Percentiles rank a stretch among this genome's conserved stretches.
Conservation (phyloP, 768 basidiomycete species). For the Tephrocybe sp. region DNA sequence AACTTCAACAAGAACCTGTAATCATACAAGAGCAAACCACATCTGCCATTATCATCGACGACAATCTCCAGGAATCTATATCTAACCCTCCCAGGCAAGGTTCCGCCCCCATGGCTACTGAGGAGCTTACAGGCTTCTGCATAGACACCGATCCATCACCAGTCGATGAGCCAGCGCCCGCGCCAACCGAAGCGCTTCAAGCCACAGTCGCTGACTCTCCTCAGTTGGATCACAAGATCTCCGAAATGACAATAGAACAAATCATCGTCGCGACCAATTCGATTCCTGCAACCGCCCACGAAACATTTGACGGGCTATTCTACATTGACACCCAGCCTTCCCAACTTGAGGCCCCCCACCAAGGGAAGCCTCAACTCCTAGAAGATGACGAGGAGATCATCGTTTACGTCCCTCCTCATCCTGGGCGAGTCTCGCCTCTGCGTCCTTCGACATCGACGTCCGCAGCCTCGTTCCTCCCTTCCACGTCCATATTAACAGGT, state of each 20-base stretch:
- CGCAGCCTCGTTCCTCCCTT: constrained; percentile 10
- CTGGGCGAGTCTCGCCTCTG: constrained; percentile 34
- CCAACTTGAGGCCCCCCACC: constrained; percentile 11
- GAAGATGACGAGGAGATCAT: constrained; percentile 61
- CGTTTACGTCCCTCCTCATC: constrained; percentile 78
- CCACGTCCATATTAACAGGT: constrained; percentile 26
- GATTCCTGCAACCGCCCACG: too few species aligned
- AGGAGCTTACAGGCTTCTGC: constrained; percentile 24
- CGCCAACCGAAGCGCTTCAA: too few species aligned
- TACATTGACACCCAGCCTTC: constrained; percentile 44
- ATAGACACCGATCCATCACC: constrained; percentile 39
- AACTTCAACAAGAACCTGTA: not conserved
- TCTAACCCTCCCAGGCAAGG: too few species aligned
- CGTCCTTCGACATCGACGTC: constrained; percentile 1
- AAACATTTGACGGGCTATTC: too few species aligned
- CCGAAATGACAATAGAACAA: too few species aligned
- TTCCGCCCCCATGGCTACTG: not conserved
- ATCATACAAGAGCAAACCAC: too few species aligned
- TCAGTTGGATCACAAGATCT: too few species aligned
- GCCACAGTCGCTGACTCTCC: too few species aligned
- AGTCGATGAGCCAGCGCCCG: not conserved
- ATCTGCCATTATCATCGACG: too few species aligned
- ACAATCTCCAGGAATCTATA: too few species aligned
- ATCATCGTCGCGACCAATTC: not conserved
- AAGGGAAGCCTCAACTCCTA: constrained; percentile 15